Conservation (phyloP, 371 early-diverging fungal genomes). For the Rhizopus delemar region DNA sequence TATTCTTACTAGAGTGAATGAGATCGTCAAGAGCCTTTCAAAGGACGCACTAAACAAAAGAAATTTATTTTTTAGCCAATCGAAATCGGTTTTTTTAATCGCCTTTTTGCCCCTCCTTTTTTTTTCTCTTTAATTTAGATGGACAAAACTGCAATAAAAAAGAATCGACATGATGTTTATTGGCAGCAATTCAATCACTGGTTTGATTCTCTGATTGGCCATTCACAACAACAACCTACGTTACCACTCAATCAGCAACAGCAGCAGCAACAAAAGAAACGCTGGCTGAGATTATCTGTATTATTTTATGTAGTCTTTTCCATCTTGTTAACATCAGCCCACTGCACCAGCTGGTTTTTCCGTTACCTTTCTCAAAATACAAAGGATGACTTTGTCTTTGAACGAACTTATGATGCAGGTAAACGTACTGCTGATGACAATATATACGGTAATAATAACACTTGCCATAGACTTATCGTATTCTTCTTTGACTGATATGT, state of each 20-base stretch:
- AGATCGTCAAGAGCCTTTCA: too few relatives aligned
- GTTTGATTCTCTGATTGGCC: constrained; percentile 11
- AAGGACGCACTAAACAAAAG: too few relatives aligned
- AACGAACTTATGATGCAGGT: constrained; percentile 50
- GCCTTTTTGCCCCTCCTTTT: not conserved
- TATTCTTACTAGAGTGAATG: too few relatives aligned
- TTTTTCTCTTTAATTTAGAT: not conserved
- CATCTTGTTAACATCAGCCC: constrained; percentile 34
- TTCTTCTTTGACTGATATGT: constrained; percentile 40
- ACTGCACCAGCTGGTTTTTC: constrained; percentile 31
- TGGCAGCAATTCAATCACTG: constrained; percentile 10
- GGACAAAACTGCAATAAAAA: constrained; percentile 1
- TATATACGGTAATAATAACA: not conserved
- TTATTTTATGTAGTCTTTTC: constrained; percentile 44
- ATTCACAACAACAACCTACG: constrained; percentile 1
- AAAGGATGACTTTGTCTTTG: constrained; percentile 12
- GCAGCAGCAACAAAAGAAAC: constrained; percentile 22
- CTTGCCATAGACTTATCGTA: constrained; percentile 30
- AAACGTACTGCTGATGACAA: constrained; percentile 4
- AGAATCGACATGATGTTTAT: not conserved
- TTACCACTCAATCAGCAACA: constrained; percentile 16
- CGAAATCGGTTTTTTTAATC: not conserved
- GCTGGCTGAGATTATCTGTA: constrained; percentile 28
- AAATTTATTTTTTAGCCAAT: not conserved
- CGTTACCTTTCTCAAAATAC: constrained; percentile 5